Conservation (phyloP, 257 asterid species). For the Perilla frutescens region DNA sequence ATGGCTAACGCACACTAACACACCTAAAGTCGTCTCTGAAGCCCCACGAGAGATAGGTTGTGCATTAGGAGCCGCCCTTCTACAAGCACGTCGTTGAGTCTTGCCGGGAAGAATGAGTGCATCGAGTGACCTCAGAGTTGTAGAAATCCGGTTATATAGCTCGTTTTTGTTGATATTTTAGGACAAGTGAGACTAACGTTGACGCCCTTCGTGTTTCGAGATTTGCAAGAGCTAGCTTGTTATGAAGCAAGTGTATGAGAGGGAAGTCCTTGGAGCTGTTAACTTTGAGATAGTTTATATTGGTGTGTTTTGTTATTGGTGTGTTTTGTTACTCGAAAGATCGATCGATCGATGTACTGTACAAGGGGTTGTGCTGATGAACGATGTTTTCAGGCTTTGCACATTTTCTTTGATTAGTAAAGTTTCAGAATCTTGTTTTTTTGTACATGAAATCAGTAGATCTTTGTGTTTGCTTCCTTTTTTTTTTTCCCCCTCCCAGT, state of each 20-base stretch:
- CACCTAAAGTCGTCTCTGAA: conserved; percentile 17
- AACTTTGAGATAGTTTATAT: conserved; percentile 34
- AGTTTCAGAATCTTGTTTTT: background rate
- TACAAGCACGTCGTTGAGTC: conserved; percentile 8
- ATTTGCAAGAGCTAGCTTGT: conserved; percentile 36
- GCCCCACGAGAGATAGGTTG: conserved; percentile 34
- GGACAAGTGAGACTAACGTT: conserved; percentile 36
- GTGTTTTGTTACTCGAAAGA: no score
- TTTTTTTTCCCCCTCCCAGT: background rate
- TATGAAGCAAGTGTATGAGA: conserved; percentile 17
- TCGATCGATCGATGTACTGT: conserved; percentile 9
- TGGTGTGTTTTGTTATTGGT: conserved; percentile 20
- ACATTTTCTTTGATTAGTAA: conserved; percentile 13
- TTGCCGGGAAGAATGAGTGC: conserved; percentile 3
- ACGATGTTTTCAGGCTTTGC: conserved; percentile 32
- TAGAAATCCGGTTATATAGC: conserved; percentile 28
- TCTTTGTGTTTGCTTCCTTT: background rate
- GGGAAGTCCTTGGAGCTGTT: conserved; percentile 21
- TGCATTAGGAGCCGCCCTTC: conserved; percentile 16
- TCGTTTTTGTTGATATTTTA: conserved; percentile 30
- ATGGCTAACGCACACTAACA: conserved; percentile 37
- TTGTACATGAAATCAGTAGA: conserved; percentile 14
- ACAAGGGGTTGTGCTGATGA: conserved; percentile 28
- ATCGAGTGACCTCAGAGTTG: conserved; percentile 26
- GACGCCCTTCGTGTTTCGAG: conserved; percentile 4